Conservation (phyloP, 352 stramenopile species). For the Globisporangium emineosum region DNA sequence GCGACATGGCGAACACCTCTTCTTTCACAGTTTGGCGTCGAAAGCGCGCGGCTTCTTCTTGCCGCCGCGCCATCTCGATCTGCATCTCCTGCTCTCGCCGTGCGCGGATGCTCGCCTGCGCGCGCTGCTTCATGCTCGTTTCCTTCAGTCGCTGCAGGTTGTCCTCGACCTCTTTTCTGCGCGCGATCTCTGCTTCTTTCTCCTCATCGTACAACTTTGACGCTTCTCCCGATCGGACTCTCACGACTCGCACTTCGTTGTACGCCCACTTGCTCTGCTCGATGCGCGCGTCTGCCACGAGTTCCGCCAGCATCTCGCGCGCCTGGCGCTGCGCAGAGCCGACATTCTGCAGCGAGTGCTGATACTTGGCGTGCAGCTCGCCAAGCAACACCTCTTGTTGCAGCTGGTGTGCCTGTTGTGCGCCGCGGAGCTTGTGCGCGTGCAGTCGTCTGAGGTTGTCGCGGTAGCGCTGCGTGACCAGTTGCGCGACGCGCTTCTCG, state of each 20-base stretch:
- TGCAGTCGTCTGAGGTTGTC: conserved; percentile 59
- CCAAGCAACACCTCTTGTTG: conserved; percentile 43
- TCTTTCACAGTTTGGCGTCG: conserved; percentile 24
- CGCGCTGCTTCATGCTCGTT: conserved; percentile 37
- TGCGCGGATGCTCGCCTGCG: conserved; percentile 35
- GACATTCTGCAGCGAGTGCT: conserved; percentile 57
- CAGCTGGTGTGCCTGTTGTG: conserved; percentile 23
- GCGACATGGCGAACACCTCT: conserved; percentile 43
- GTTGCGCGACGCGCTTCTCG: conserved; percentile 55
- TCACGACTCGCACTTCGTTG: conserved; percentile 31
- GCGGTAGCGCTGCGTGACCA: conserved; percentile 71
- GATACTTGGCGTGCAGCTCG: conserved; percentile 47
- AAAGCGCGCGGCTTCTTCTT: conserved; percentile 27
- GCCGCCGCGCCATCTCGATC: conserved; percentile 22
- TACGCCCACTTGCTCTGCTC: conserved; percentile 59
- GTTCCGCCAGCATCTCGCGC: conserved; percentile 47
- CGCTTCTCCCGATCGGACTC: conserved; percentile 34
- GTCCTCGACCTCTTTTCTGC: conserved; percentile 34
- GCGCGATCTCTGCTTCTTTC: conserved; percentile 21
- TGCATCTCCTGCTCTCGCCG: conserved; percentile 34
- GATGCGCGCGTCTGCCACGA: conserved; percentile 43
- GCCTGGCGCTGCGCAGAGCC: conserved; percentile 61
- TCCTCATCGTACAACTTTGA: conserved; percentile 25
- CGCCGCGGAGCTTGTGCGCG: conserved; percentile 25
- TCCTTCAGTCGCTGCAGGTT: conserved; percentile 46